Evolutionary conservation across 1,284 basidiomycete species (phyloP).

Genomic region (Grifola frondosa): DNA sequence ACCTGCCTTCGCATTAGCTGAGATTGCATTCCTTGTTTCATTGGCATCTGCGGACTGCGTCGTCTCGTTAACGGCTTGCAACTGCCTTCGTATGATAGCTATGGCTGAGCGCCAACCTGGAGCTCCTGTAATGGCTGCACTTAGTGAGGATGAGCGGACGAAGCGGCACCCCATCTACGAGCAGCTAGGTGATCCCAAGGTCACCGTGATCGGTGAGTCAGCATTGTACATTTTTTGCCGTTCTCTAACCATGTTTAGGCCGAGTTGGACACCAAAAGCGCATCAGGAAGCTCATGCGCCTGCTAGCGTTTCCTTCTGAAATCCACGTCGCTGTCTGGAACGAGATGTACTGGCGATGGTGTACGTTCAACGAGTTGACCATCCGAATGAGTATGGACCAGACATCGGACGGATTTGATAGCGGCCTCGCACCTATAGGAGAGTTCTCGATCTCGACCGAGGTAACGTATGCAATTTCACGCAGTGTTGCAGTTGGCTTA

Average conservation of each 20-base stretch:
- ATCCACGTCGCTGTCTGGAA: slow-evolving; percentile 79
- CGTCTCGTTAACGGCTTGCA: slow-evolving; percentile 66
- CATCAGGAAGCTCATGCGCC: slow-evolving; percentile 68
- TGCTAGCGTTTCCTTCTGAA: slow-evolving; percentile 61
- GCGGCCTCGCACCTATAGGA: slow-evolving; percentile 24
- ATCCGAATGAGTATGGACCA: slow-evolving; percentile 26
- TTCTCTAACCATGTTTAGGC: slow-evolving; percentile 35
- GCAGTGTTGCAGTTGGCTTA: no score
- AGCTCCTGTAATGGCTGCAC: slow-evolving; percentile 46
- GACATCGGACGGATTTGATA: slow-evolving; percentile 24
- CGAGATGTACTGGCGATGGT: slow-evolving; percentile 66
- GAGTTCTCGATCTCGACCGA: slow-evolving; percentile 39
- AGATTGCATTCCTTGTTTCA: slow-evolving; percentile 70
- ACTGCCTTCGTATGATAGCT: slow-evolving; percentile 64
- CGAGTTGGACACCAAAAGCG: slow-evolving; percentile 81
- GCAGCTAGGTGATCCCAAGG: slow-evolving; percentile 71
- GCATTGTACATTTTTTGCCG: no score
- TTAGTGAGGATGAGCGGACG: slow-evolving; percentile 59
- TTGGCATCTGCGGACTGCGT: slow-evolving; percentile 66
- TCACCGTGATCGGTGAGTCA: slow-evolving; percentile 65
- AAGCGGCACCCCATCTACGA: slow-evolving; percentile 75
- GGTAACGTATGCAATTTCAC: no score
- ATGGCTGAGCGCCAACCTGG: slow-evolving; percentile 61
- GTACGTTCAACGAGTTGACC: slow-evolving; percentile 34
- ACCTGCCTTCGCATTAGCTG: slow-evolving; percentile 62